Evolutionary conservation across 495 filamentous ascomycete genomes (phyloP), one percentile per base, ranked within the genome.

Genomic region (Lepraria neglecta): DNA sequence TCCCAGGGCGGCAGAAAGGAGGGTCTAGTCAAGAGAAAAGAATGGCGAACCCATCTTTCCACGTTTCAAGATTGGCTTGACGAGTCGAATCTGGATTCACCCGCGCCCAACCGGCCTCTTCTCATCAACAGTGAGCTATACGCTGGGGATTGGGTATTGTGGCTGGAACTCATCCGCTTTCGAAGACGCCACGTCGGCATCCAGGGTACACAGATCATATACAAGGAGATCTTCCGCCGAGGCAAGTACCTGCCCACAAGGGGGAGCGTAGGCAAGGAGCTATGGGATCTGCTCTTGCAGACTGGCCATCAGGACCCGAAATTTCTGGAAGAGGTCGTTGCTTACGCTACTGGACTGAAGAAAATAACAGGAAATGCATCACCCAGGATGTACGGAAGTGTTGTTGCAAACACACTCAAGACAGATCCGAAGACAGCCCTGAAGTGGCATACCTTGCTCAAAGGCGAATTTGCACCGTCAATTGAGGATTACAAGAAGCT

Each of bases 151-250:
- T 77, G 84, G 58, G 68, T 73, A 15, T 73, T 90, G 12, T 91
- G 88, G 88, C 74, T 80, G 17, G 80, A 83, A 61, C 72, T 90
- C 28, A 72, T 91, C 21, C 75, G 80, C 38, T 85, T 82, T 64
- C 76, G 82, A 42, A 77, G 81, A 63, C 79, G 86, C 14, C 73
- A 79, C 47, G 76, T 88, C 71, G 86, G 86, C 3, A 67, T 77
- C 28, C 62, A 73, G 19, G 88, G 88, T 0, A 80, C 84, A 3
- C 38, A 74, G 17, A 74, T 76, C 43, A 85, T 91, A 43, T 94
- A 85, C 83, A 71, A 78, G 56, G 82, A 79, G 4, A 72, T 91
- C 60, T 77, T 77, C 27, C 64, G 70, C 12, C 74, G 78, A 21
- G 71, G 71, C 3, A 60, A 83, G 30, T 72, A 68, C 43, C 63